These are phyloP conservation scores for Daphne laureola DNA, from an alignment of 441 rosid species.

Conservation along the genomic window DNA sequence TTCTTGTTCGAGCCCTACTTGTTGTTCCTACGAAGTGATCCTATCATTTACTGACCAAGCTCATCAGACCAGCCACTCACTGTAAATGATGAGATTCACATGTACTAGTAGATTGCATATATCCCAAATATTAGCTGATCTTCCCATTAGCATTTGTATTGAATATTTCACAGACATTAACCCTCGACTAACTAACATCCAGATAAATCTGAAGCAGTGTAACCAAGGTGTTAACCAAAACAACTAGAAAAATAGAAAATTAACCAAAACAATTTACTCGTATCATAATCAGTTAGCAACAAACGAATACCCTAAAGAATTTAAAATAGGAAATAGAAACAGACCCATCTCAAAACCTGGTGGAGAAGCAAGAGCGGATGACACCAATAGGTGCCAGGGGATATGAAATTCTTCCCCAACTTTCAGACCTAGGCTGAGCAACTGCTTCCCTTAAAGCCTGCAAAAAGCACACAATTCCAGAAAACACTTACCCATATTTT, in stretches of 20 bases:
- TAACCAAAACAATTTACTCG: background rate
- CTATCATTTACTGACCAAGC: too few relatives aligned
- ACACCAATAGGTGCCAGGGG: conserved; percentile 78
- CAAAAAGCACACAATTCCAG: background rate
- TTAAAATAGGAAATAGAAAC: background rate
- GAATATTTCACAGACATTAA: too few relatives aligned
- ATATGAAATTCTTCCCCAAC: conserved; percentile 36
- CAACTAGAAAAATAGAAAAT: background rate
- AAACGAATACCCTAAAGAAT: background rate
- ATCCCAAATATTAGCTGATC: too few relatives aligned
- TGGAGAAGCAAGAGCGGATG: conserved; percentile 80
- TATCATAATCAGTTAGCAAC: background rate
- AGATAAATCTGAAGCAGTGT: background rate
- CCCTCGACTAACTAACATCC: background rate
- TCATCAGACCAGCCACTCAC: too few relatives aligned
- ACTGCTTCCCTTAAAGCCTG: conserved; percentile 69
- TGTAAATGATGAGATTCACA: too few relatives aligned
- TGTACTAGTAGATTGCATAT: too few relatives aligned
- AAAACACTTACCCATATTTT: background rate
- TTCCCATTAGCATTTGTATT: too few relatives aligned
- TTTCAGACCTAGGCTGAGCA: conserved; percentile 31
- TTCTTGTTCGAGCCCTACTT: too few relatives aligned
- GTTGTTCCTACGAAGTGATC: too few relatives aligned
- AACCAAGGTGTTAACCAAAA: background rate
- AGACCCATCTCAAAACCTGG: conserved; percentile 36